phyloP scores from a whole-genome alignment of 768 basidiomycete genomes.

The Lactarius trivialis region DNA sequence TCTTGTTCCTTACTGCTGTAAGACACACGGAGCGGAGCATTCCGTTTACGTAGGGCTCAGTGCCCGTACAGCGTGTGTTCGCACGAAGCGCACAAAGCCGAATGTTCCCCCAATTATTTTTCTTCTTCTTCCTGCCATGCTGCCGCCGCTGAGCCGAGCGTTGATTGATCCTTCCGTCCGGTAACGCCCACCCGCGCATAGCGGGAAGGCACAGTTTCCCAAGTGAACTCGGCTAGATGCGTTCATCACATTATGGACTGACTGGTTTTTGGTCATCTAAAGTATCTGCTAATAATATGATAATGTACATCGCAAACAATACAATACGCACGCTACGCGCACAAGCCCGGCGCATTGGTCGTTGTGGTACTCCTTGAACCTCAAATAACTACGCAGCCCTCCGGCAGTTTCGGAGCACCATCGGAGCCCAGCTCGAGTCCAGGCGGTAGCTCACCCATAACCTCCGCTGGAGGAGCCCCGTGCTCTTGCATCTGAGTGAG shows the following conservation, averaged over 20 bases:
- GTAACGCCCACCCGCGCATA: constrained; percentile 1
- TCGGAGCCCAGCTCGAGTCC: constrained; percentile 53
- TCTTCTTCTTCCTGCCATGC: background rate
- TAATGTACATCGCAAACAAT: background rate
- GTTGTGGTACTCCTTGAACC: background rate
- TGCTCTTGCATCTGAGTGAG: constrained; percentile 61
- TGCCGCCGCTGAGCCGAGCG: constrained; percentile 2
- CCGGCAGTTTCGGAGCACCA: constrained; percentile 44
- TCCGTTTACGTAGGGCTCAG: constrained; percentile 9
- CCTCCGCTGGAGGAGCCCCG: constrained; percentile 71
- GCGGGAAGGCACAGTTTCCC: background rate
- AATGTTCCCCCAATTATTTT: background rate
- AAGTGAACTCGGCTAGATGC: background rate
- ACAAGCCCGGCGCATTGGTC: background rate
- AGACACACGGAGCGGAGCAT: constrained; percentile 4
- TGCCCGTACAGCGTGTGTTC: background rate
- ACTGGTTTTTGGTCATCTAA: background rate
- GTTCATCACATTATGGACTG: background rate
- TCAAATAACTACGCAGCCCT: constrained; percentile 30
- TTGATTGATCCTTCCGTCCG: constrained; percentile 9
- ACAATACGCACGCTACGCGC: background rate
- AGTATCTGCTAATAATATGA: background rate
- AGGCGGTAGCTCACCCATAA: constrained; percentile 79
- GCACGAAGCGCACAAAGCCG: background rate
- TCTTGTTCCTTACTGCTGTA: background rate